These are phyloP conservation scores for Coleophoma crateriformis DNA, from an alignment of 2,329 filamentous ascomycete species.

Conservation along the genomic window DNA sequence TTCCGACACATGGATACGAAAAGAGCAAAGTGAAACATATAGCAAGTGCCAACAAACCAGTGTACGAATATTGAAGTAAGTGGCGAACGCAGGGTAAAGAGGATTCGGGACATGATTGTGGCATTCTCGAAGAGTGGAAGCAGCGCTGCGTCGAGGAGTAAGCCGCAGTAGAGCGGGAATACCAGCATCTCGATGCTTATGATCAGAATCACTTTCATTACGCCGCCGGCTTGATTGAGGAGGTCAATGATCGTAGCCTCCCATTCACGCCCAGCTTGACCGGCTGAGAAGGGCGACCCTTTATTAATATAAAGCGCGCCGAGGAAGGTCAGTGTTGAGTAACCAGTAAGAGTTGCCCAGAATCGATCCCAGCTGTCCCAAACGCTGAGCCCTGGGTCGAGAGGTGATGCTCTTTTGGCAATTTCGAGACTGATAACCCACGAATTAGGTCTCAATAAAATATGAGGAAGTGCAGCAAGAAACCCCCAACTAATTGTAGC, in stretches of 20 bases:
- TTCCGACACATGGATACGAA: slow-evolving; percentile 99
- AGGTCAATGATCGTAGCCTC: slow-evolving; percentile 78
- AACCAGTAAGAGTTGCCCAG: slow-evolving; percentile 75
- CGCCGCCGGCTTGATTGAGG: slow-evolving; percentile 88
- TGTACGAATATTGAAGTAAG: slow-evolving; percentile 93
- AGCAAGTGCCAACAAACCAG: slow-evolving; percentile 97
- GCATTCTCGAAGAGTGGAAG: slow-evolving; percentile 83
- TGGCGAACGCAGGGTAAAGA: slow-evolving; percentile 74
- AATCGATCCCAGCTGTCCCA: slow-evolving; percentile 63
- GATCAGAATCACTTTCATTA: slow-evolving; percentile 96
- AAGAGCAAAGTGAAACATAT: slow-evolving; percentile 99
- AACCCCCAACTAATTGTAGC: slow-evolving; percentile 6
- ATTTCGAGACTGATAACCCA: slow-evolving; percentile 55
- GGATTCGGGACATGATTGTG: slow-evolving; percentile 68
- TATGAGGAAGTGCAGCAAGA: slow-evolving; percentile 27
- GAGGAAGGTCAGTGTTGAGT: slow-evolving; percentile 66
- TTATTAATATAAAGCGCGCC: slow-evolving; percentile 76
- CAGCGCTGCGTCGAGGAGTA: slow-evolving; percentile 82
- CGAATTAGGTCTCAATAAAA: slow-evolving; percentile 40
- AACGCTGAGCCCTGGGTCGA: slow-evolving; percentile 54
- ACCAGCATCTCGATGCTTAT: slow-evolving; percentile 99
- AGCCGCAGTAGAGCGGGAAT: slow-evolving; percentile 91
- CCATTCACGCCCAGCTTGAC: slow-evolving; percentile 51
- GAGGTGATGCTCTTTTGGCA: slow-evolving; percentile 27
- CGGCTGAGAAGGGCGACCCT: slow-evolving; percentile 60